phyloP scores from a whole-genome alignment of 2,329 filamentous ascomycete species.

The Rhexocercosporidium sp. region DNA sequence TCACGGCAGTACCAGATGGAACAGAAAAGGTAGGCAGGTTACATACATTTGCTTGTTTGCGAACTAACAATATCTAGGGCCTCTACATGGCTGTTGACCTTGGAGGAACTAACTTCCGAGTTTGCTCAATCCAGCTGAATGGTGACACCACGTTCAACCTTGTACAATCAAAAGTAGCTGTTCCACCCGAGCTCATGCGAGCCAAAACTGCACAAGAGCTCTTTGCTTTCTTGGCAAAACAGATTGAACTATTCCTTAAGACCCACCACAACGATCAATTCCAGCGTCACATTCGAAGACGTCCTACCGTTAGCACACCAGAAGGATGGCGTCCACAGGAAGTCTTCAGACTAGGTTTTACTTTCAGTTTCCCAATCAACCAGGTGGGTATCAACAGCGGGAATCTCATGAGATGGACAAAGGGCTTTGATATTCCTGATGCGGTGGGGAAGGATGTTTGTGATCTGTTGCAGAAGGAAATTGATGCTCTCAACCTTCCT shows the following conservation, averaged over 20 bases:
- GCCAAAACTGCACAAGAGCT: slow-evolving; percentile 85
- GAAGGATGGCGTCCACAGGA: slow-evolving; percentile 71
- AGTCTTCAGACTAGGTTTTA: slow-evolving; percentile 95
- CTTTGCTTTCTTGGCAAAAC: slow-evolving; percentile 89
- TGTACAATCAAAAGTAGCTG: slow-evolving; percentile 89
- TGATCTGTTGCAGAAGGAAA: slow-evolving; percentile 83
- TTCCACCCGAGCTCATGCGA: slow-evolving; percentile 88
- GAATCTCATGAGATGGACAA: slow-evolving; percentile 94
- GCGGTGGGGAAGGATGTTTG: slow-evolving; percentile 95
- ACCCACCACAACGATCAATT: slow-evolving; percentile 90
- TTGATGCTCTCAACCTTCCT: slow-evolving; percentile 83
- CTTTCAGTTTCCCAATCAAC: slow-evolving; percentile 95
- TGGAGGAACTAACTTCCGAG: slow-evolving; percentile 98
- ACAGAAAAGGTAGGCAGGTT: slow-evolving; percentile 80
- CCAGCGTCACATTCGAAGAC: slow-evolving; percentile 68
- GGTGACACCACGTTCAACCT: slow-evolving; percentile 95
- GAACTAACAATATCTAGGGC: slow-evolving; percentile 55
- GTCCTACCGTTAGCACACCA: slow-evolving; percentile 62
- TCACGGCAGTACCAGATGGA: slow-evolving; percentile 93
- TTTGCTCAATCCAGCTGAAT: slow-evolving; percentile 92
- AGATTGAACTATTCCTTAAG: slow-evolving; percentile 87
- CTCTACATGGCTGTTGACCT: slow-evolving; percentile 96
- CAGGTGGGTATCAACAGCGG: slow-evolving; percentile 96
- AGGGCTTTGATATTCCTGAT: slow-evolving; percentile 97
- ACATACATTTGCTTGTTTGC: neutral